These are phyloP conservation scores for Podaxis pistillaris DNA, from an alignment of 768 basidiomycete species.

Conservation along the genomic window DNA sequence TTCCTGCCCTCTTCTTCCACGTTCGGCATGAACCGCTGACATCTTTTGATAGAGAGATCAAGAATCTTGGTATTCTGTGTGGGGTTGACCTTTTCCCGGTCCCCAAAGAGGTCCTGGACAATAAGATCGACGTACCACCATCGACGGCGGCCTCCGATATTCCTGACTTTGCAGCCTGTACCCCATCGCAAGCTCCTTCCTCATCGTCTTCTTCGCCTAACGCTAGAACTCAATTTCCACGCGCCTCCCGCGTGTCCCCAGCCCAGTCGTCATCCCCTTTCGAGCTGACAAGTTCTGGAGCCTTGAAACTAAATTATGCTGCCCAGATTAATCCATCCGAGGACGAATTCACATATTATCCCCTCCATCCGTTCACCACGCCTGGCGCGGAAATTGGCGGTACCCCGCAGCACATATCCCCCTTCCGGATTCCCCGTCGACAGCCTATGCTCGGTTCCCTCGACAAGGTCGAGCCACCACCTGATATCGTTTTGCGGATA, in stretches of 20 bases:
- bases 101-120: constrained; percentile 28
- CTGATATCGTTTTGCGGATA: constrained; percentile 30
- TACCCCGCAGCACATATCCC: constrained; percentile 22
- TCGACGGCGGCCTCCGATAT: constrained; percentile 9
- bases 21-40: constrained; percentile 10
- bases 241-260: constrained; percentile 9
- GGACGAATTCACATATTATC: constrained; percentile 33
- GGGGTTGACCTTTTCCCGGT: constrained; percentile 71
- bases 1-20: constrained; percentile 6
- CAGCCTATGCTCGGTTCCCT: constrained; percentile 33
- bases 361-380: constrained; percentile 36
- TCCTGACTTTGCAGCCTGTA: constrained; percentile 10
- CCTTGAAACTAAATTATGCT: constrained; percentile 13
- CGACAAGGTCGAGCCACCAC: constrained; percentile 24
- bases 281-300: constrained; percentile 2
- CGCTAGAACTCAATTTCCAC: not conserved
- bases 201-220: constrained; percentile 11
- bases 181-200: constrained; percentile 13
- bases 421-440: constrained; percentile 36
- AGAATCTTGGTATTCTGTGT: constrained; percentile 62
- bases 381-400: constrained; percentile 19
- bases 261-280: not conserved
- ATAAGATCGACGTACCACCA: constrained; percentile 5
- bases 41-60: constrained; percentile 40
- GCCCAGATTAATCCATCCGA: constrained; percentile 4